These are phyloP conservation scores for Paxillus ammoniavirescens DNA, from an alignment of 768 basidiomycete species.

Conservation along the genomic window DNA sequence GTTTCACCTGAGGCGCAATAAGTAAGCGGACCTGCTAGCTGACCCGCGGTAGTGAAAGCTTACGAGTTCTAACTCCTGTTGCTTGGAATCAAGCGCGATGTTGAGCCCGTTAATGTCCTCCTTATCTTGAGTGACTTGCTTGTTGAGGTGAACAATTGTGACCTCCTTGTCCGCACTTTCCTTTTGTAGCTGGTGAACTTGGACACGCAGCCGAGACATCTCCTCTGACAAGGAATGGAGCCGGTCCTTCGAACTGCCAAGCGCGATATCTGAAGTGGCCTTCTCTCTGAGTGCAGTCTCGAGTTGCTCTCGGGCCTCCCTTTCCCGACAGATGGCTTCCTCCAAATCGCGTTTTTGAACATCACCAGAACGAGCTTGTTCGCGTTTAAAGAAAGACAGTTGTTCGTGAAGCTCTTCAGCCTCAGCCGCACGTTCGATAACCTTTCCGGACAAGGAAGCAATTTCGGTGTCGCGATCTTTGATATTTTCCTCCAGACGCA, in stretches of 20 bases:
- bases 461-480: conserved; percentile 58
- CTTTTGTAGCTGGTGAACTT: conserved; percentile 70
- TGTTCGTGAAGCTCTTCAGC: conserved; percentile 54
- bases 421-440: conserved; percentile 50
- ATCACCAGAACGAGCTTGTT: conserved; percentile 48
- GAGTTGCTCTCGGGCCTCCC: conserved; percentile 32
- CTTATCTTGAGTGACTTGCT: conserved; percentile 63
- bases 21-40: neutral
- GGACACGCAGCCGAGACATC: conserved; percentile 54
- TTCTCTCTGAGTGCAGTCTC: conserved; percentile 52
- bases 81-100: conserved; percentile 90
- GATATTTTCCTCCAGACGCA: conserved; percentile 58
- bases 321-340: conserved; percentile 6
- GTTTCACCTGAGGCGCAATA: conserved; percentile 52
- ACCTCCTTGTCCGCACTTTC: conserved; percentile 86
- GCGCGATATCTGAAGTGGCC: conserved; percentile 54
- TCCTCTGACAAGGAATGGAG: conserved; percentile 53
- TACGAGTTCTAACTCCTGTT: conserved; percentile 90
- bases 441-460: conserved; percentile 42
- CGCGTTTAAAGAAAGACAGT: conserved; percentile 51
- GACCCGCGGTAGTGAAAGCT: conserved; percentile 24
- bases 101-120: conserved; percentile 84
- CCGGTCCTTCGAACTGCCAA: conserved; percentile 48
- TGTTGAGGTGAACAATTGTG: conserved; percentile 68
- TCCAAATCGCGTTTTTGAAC: conserved; percentile 42